Base-by-base conservation (phyloP, 768 basidiomycete genomes). In the Tulasnella sp. region DNA sequence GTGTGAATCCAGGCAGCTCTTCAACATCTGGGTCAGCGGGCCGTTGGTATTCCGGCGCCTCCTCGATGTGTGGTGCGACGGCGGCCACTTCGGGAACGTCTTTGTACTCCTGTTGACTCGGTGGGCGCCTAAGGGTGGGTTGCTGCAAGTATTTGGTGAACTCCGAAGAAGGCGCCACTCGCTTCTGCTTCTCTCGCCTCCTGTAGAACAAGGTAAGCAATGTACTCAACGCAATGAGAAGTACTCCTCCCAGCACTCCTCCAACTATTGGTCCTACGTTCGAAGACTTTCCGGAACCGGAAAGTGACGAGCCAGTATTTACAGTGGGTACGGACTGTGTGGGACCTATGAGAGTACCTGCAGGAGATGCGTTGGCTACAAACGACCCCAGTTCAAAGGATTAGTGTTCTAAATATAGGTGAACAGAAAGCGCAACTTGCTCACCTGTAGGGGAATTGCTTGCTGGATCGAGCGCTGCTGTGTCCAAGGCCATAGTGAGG, bases 141-240 rank as follows among this genome's bases (percentile, higher is more conserved):
- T 52, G 11, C 27, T 48, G 46, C 15, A 49, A 29, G 49, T 59
- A 59, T 46, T 34, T 59, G n/a, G 57, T 50, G 48, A 59, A 59
- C 41, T 59, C 57, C 10, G 57, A 30, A 25, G 57, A 59, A 1
- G 57, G 57, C 10, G 57, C 46, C 21, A 59, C 46, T 21, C n/a
- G 43, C 11, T n/a, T 19, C 9, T 31, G 44, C 31, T 29, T 50
- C 29, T 41, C 19, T 4, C 57, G 46, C 38, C 46, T 17, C n/a
- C 29, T 22, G 25, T 34, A 48, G 57, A 49, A 8, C 29, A 59
- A 49, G 22, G 30, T 9, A 10, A 59, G 3, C 2, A 31, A 44
- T 3, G 21, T 24, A 27, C n/a, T 27, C 17, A 59, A 25, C 11
- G 57, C 44, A 11, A 59, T 9, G 29, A 59, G 43, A 24, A 46